phyloP scores from a whole-genome alignment of 768 basidiomycete species.

The Gyrodon lividus region DNA sequence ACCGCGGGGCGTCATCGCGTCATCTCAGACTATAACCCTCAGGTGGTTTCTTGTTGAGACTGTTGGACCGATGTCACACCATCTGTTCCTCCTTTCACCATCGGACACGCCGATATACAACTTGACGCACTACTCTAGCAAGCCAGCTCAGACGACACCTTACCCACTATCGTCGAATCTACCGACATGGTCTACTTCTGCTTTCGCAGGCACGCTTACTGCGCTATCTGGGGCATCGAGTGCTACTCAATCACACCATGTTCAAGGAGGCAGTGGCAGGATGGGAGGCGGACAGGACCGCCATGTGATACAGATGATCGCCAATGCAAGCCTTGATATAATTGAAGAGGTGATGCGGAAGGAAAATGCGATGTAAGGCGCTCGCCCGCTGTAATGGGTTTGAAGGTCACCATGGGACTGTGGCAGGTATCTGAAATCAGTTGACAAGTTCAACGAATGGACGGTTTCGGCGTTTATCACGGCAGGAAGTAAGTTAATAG shows the following conservation, averaged over 20 bases:
- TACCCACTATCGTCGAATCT: constrained; percentile 80
- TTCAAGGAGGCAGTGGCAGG: constrained; percentile 59
- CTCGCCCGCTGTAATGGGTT: constrained; percentile 4
- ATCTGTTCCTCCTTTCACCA: constrained; percentile 81
- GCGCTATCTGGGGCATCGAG: constrained; percentile 84
- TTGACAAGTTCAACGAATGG: constrained; percentile 99
- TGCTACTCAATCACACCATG: constrained; percentile 59
- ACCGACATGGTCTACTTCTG: constrained; percentile 88
- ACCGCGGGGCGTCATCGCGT: too few species aligned
- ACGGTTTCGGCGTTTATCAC: constrained; percentile 95
- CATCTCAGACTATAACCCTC: background rate
- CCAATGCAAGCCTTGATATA: constrained; percentile 92
- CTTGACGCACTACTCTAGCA: constrained; percentile 79
- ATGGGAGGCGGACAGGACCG: constrained; percentile 83
- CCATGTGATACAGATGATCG: constrained; percentile 99
- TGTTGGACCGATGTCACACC: constrained; percentile 65
- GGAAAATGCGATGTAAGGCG: constrained; percentile 70
- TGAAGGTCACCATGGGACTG: constrained; percentile 15
- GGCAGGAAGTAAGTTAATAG: constrained; percentile 72
- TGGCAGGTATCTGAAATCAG: constrained; percentile 86
- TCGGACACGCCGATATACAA: constrained; percentile 86
- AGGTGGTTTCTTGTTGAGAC: background rate
- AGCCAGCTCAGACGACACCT: constrained; percentile 55
- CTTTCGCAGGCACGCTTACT: constrained; percentile 86
- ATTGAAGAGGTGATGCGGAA: constrained; percentile 91